phyloP scores from a whole-genome alignment of 345 rosid species.

The Eutrema heterophyllum region DNA sequence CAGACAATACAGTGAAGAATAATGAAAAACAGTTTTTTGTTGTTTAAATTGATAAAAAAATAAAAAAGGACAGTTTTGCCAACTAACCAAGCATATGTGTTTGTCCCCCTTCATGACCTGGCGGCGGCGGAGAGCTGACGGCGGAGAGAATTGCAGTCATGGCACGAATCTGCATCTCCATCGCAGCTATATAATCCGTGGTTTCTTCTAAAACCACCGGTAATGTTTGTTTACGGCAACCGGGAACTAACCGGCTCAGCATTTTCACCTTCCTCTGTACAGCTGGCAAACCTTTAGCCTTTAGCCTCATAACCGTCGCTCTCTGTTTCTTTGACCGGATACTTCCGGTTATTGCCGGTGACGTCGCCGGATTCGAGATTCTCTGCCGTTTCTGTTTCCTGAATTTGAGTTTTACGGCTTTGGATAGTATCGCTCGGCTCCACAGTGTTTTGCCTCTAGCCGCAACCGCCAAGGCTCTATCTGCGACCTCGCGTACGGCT shows the following conservation, averaged over 20 bases:
- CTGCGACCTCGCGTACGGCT: conserved; percentile 86
- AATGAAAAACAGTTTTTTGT: conserved; percentile 12
- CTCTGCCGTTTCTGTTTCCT: conserved; percentile 60
- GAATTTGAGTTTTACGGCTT: conserved; percentile 69
- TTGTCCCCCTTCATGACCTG: conserved; percentile 28
- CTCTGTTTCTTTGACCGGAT: conserved; percentile 59
- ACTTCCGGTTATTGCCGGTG: conserved; percentile 24
- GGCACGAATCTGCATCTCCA: conserved; percentile 96
- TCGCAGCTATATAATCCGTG: conserved; percentile 87
- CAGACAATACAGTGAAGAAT: conserved; percentile 25
- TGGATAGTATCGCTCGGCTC: conserved; percentile 89
- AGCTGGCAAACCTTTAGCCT: conserved; percentile 52
- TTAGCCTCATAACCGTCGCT: conserved; percentile 58
- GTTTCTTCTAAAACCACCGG: conserved; percentile 93
- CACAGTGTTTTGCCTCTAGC: conserved; percentile 83
- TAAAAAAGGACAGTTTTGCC: conserved; percentile 14
- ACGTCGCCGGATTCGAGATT: conserved; percentile 22
- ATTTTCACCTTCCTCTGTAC: conserved; percentile 76
- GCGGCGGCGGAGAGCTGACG: conserved; percentile 31
- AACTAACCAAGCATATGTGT: conserved; percentile 33
- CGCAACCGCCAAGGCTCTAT: conserved; percentile 59
- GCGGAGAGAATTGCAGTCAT: conserved; percentile 70
- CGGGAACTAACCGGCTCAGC: conserved; percentile 96
- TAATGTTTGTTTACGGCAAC: conserved; percentile 86
- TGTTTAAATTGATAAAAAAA: not conserved